Evolutionary conservation across 257 asterid genomes (phyloP).

Genomic region (Henckelia pumila): DNA sequence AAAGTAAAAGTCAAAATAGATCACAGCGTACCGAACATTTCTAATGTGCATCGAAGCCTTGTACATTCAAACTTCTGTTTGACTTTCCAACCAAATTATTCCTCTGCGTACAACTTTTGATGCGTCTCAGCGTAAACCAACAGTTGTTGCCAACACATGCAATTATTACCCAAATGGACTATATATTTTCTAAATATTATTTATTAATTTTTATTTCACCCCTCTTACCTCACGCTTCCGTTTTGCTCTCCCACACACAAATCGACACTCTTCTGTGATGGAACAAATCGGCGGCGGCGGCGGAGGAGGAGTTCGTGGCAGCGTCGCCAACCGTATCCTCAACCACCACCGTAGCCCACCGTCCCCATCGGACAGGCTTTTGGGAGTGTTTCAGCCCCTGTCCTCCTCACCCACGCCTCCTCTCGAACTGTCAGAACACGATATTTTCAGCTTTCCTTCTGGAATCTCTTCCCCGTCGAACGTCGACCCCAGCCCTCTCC

Average conservation of each 20-base stretch:
- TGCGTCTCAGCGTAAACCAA: neutral
- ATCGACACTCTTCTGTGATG: slow-evolving; percentile 28
- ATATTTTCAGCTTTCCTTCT: slow-evolving; percentile 46
- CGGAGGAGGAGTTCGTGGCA: slow-evolving; percentile 23
- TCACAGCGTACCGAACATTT: too few species aligned
- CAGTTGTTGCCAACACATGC: neutral
- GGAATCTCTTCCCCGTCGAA: slow-evolving; percentile 32
- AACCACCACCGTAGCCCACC: slow-evolving; percentile 29
- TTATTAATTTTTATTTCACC: too few species aligned
- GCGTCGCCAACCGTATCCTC: slow-evolving; percentile 31
- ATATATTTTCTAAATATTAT: too few species aligned
- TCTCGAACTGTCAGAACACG: slow-evolving; percentile 59
- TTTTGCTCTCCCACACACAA: slow-evolving; percentile 4
- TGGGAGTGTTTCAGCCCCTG: slow-evolving; percentile 33
- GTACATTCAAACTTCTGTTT: too few species aligned
- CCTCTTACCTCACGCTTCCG: neutral
- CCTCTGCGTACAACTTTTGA: neutral
- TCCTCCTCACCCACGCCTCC: slow-evolving; percentile 28
- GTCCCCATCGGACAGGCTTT: slow-evolving; percentile 31
- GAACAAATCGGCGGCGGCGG: slow-evolving; percentile 28
- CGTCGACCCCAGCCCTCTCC: slow-evolving; percentile 22
- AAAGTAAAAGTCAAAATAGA: too few species aligned
- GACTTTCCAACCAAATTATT: neutral
- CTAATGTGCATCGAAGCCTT: neutral
- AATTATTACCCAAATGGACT: too few species aligned